Evolutionary conservation across 306 rosid species (phyloP), one percentile per base, ranked within the genome.

Genomic region (Cucumis hystrix): DNA sequence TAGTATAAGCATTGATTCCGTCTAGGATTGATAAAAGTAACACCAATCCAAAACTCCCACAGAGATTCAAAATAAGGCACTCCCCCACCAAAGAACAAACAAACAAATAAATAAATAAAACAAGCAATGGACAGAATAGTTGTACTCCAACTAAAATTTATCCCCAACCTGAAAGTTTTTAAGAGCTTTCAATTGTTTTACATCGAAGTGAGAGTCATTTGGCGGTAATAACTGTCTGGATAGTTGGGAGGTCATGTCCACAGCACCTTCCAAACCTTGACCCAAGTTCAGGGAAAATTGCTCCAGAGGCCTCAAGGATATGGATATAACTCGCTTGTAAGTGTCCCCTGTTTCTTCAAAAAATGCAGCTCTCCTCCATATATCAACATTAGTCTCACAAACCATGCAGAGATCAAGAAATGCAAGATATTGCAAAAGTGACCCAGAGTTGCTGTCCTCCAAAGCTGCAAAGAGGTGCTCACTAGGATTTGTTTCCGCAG

Each of bases 351-450:
- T 85, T 92, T 95, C 98, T 86, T 95, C 99, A 13, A 88, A 95
- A 88, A 95, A 92, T 37, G 97, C 99, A 43, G 99, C 99, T 71
- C 99, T 85, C 30, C 99, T 81, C 99, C 99, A 92, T 13, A 86
- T 79, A 78, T 92, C 97, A 30, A 95, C 99, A 80, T 92, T 95
- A 74, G 89, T 92, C 89, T 95, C 99, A 37, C 92, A 88, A 74
- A 95, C 97, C 99, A 92, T 89, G 80, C 86, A 86, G 75, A 95
- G 96, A 85, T 95, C 99, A 78, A 92, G 97, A 86, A 92, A 92
- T 54, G 99, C 96, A 86, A 92, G 99, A 87, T 89, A 88, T 52
- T 86, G 92, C 76, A 89, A 90, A 88, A 92, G 97, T 81, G 97
- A 92, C 60, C 86, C 83, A 43, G 93, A 89, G 54, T 79, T 73